Percentiles rank a stretch among this genome's conserved stretches.
Evolutionary conservation across 2,329 filamentous ascomycete species (phyloP).

Genomic region (Hymenoscyphus repandus): DNA sequence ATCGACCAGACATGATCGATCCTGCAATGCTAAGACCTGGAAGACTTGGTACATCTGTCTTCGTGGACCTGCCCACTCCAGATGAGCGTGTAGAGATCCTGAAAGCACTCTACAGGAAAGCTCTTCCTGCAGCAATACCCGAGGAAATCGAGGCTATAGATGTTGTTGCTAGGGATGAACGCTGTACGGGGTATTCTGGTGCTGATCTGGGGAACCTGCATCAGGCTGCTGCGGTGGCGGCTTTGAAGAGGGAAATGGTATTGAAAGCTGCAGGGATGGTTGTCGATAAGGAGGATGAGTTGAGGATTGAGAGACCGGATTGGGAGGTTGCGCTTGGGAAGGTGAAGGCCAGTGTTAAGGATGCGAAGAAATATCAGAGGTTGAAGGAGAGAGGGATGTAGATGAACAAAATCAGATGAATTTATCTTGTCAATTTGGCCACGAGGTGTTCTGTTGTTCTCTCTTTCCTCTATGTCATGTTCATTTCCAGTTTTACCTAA

Average conservation of each 20-base stretch:
- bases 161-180: conserved; percentile 56
- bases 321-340: conserved; percentile 31
- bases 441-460: too few species aligned
- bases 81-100: conserved; percentile 84
- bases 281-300: conserved; percentile 11
- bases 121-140: conserved; percentile 45
- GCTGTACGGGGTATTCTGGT: conserved; percentile 73
- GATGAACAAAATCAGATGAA: neutral
- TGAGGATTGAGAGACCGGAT: conserved; percentile 27
- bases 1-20: conserved; percentile 94
- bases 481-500: too few species aligned
- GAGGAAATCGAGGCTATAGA: conserved; percentile 51
- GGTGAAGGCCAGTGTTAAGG: conserved; percentile 32
- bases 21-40: conserved; percentile 90
- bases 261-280: conserved; percentile 1
- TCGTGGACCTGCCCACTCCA: conserved; percentile 77
- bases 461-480: too few species aligned
- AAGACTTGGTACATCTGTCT: conserved; percentile 80
- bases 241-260: conserved; percentile 29
- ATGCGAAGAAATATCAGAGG: conserved; percentile 31
- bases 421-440: neutral
- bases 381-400: conserved; percentile 33
- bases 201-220: conserved; percentile 55
- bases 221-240: conserved; percentile 31
- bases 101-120: conserved; percentile 55